These are phyloP conservation scores for Plasmodium berghei DNA, from an alignment of 169 alveolate genomes.

Conservation along the genomic window DNA sequence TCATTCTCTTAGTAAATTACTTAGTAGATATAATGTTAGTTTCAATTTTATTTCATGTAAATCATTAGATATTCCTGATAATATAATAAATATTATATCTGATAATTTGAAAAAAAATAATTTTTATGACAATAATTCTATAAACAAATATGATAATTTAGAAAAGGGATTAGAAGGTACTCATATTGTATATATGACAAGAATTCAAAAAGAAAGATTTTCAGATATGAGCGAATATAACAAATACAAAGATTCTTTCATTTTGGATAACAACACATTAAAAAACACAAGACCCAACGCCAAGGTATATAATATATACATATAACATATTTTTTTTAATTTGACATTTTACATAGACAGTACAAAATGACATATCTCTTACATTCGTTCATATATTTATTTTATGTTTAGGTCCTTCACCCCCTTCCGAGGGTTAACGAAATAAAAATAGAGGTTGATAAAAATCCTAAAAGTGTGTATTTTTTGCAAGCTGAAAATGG, in stretches of 20 bases:
- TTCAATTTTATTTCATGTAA: slow-evolving; percentile 81
- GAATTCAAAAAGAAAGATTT: slow-evolving; percentile 88
- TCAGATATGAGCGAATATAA: slow-evolving; percentile 70
- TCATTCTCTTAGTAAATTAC: slow-evolving; percentile 87
- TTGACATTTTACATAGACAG: not conserved
- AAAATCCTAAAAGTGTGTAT: slow-evolving; percentile 81
- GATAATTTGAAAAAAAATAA: slow-evolving; percentile 49
- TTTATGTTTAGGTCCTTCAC: slow-evolving; percentile 81
- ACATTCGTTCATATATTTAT: slow-evolving; percentile 2
- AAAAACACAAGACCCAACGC: slow-evolving; percentile 78
- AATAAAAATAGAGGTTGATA: slow-evolving; percentile 84
- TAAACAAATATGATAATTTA: slow-evolving; percentile 54
- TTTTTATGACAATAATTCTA: slow-evolving; percentile 61
- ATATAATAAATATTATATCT: slow-evolving; percentile 48
- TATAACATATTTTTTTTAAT: slow-evolving; percentile 3
- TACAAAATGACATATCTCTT: not conserved
- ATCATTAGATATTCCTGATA: slow-evolving; percentile 83
- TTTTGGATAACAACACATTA: slow-evolving; percentile 73
- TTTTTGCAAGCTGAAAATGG: slow-evolving; percentile 90
- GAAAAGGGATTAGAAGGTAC: slow-evolving; percentile 55
- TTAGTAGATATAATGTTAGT: slow-evolving; percentile 84
- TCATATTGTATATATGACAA: slow-evolving; percentile 88
- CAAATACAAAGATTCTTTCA: slow-evolving; percentile 77
- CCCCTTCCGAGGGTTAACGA: slow-evolving; percentile 90
- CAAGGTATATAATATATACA: slow-evolving; percentile 64